Evolutionary conservation across 2,329 filamentous ascomycete genomes (phyloP), one percentile per base, ranked within the genome.

Genomic region (Colletotrichum phormii): DNA sequence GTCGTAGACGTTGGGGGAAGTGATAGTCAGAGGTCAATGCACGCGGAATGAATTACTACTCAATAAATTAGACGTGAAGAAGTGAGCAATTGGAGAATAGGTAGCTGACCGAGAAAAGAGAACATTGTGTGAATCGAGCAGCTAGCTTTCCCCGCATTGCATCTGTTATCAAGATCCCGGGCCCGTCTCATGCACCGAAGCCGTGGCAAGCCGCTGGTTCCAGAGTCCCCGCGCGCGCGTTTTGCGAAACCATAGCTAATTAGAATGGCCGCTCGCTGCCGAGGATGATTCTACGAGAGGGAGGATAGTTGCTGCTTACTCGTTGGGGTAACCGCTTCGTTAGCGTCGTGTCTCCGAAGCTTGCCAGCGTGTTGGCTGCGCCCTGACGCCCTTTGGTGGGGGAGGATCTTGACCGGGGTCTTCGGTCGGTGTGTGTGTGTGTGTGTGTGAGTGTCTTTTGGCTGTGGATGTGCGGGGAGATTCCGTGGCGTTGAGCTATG

Each of bases 321-420:
- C 13, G 60, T 64, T 65, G 71, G 71, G 71, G 71, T 73, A 71
- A 70, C 29, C 55, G 54, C 13, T 57, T 57, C 71, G 61, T 64
- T 71, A 71, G 60, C 60, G 65, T 29, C 54, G 46, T 26, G 5
- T 22, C 51, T 57, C 6, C 33, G 15, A 11, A 31, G 24, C n/a
- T 58, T 29, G 53, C 26, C 46, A 42, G 24, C n/a, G 49, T 22
- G 53, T 35, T 55, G 46, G 60, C 54, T 57, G 70, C 31, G 64
- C 46, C 26, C 37, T 46, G 35, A n/a, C 24, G 22, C 12, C 24
- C 35, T 29, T 61, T 29, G 22, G 46, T 12, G 18, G 3, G 13
- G 42, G 3, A 6, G 31, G 49, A 60, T 35, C 42, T 49, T 49
- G 42, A 49, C 42, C 42, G 42, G 42, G 42, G 42, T 49, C 18